phyloP scores from a whole-genome alignment of 257 asterid species.

The Ligustrum vulgare region DNA sequence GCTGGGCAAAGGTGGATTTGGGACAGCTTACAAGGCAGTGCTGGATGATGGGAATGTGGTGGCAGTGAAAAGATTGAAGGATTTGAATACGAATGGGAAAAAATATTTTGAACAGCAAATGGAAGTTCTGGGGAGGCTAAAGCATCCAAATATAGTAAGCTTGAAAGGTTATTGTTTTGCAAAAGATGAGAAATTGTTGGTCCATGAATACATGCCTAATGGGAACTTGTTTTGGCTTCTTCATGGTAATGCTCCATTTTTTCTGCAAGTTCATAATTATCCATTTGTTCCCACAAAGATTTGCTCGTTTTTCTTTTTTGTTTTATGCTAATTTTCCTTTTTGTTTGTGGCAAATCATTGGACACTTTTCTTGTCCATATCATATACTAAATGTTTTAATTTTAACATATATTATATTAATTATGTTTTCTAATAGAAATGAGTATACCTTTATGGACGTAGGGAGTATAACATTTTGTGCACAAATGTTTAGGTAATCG shows the following conservation, averaged over 20 bases:
- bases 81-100: conserved; percentile 53
- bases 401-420: too few relatives aligned
- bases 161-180: conserved; percentile 85
- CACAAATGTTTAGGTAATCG: conserved; percentile 59
- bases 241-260: conserved; percentile 56
- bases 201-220: conserved; percentile 79
- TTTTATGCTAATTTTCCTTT: too few relatives aligned
- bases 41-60: conserved; percentile 82
- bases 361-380: too few relatives aligned
- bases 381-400: too few relatives aligned
- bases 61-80: conserved; percentile 86
- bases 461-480: not conserved
- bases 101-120: conserved; percentile 85
- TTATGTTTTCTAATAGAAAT: too few relatives aligned
- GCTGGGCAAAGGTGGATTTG: conserved; percentile 88
- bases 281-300: too few relatives aligned
- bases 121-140: conserved; percentile 78
- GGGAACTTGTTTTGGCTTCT: conserved; percentile 90
- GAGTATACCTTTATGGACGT: too few relatives aligned
- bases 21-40: conserved; percentile 85
- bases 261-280: not conserved
- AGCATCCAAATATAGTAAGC: conserved; percentile 71
- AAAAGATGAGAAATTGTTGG: conserved; percentile 76
- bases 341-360: too few relatives aligned
- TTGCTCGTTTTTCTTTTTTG: too few relatives aligned